Base-by-base conservation (phyloP, 768 basidiomycete species). In the Lanmaoa rubissima region DNA sequence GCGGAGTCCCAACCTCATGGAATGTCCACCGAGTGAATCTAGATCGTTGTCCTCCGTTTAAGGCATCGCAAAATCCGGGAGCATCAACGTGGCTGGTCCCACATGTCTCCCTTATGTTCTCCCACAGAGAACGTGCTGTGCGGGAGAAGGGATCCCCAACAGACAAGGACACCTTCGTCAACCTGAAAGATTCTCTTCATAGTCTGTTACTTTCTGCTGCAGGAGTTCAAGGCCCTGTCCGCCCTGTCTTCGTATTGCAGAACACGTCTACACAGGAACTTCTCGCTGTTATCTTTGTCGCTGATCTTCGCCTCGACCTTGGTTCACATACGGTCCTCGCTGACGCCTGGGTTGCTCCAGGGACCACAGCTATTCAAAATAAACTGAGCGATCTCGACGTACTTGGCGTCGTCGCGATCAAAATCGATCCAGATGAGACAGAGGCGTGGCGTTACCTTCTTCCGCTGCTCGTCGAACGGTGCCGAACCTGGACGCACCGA, bases 391-490 rank as follows among this genome's bases (percentile, higher is more conserved):
- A n/a, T 1, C 54, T 53, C 24, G 45, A 65, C 2, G 62, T 74
- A 11, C 5, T 6, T 5, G 49, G 21, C n/a, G 46, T 63, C 49
- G 53, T 61, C 16, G 21, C 34, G 17, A 59, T 69, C 38, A 59
- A 56, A 44, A 35, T 65, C 0, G 61, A 66, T 34, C 13, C 35
- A n/a, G 43, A 61, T 17, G 68, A 69, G 55, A 43, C 54, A 31
- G 59, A 59, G 26, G 75, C 74, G 1, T 86, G 83, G 85, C 78
- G 78, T 46, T 72, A 78, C 52, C 73, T 84, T 28, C 65, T 85
- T 2, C 83, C 83, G 5, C 70, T 72, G 8, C 61, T 82, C 32
- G 76, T 75, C 3, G 85, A 85, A 63, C 77, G 82, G 39, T 83
- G 82, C 55, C 76, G 82, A 26, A 74, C 69, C 0, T 85, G 83